Percentiles rank a stretch among this genome's conserved stretches.
These are phyloP conservation scores for Silene noctiflora DNA, from an alignment of 179 eudicot species.

Conservation along the genomic window DNA sequence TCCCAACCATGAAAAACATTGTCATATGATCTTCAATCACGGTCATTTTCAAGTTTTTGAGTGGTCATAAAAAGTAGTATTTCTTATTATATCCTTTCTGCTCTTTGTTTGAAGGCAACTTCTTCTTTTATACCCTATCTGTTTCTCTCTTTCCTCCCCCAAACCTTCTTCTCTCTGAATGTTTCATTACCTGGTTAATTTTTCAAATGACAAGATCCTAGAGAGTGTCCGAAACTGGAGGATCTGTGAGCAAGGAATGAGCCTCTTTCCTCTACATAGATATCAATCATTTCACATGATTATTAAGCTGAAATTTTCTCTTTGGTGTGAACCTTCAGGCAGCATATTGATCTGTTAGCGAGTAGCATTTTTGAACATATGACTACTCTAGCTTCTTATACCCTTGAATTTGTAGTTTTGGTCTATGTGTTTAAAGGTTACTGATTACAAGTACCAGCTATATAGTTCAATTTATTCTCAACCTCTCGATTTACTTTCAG, in stretches of 20 bases:
- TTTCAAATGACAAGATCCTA: background rate
- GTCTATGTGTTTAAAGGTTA: background rate
- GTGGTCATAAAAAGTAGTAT: too few relatives aligned
- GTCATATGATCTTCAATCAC: background rate
- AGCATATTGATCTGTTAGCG: background rate
- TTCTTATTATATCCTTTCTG: background rate
- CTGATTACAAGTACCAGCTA: background rate
- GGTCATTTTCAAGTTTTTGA: background rate
- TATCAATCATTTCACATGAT: background rate
- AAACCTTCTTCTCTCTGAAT: too few relatives aligned
- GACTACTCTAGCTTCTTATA: background rate
- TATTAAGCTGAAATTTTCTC: background rate
- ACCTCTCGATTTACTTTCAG: background rate
- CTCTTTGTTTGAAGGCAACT: background rate
- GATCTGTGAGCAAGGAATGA: too few relatives aligned
- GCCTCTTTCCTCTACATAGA: background rate
- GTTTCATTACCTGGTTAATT: background rate
- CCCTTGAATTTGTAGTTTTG: background rate
- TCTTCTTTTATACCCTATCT: background rate
- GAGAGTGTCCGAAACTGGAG: too few relatives aligned
- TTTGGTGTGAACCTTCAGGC: background rate
- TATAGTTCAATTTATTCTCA: background rate
- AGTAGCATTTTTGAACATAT: background rate
- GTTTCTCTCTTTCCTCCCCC: background rate
- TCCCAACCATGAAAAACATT: background rate